These are phyloP conservation scores for Opeltia flavorubescens DNA, from an alignment of 495 filamentous ascomycete species.

Conservation along the genomic window DNA sequence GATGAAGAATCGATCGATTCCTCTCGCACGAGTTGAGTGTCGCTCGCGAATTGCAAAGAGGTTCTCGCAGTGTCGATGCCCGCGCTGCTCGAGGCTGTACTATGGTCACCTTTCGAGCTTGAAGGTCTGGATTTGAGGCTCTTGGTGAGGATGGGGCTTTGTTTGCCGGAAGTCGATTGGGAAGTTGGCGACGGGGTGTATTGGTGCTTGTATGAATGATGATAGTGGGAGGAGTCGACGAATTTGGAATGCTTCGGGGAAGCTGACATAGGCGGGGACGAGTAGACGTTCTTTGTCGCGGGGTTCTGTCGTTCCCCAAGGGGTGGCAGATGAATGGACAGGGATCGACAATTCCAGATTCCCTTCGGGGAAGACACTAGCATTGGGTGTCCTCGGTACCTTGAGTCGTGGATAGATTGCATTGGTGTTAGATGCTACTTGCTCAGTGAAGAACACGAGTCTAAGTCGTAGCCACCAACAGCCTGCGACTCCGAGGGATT, in stretches of 20 bases:
- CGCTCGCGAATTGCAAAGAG: slow-evolving; percentile 7
- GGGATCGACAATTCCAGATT: slow-evolving; percentile 15
- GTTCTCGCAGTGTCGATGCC: slow-evolving; percentile 10
- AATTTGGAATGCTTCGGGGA: slow-evolving; percentile 15
- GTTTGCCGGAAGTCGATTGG: slow-evolving; percentile 7
- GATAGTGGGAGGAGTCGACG: slow-evolving; percentile 10
- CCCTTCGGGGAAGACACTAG: slow-evolving; percentile 15
- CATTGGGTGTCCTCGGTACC: slow-evolving; percentile 13
- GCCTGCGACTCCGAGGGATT: too few relatives aligned
- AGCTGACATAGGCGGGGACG: slow-evolving; percentile 19
- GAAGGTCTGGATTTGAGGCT: slow-evolving; percentile 10
- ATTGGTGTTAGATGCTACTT: slow-evolving; percentile 6
- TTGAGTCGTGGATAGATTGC: slow-evolving; percentile 11
- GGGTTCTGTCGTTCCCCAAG: slow-evolving; percentile 8
- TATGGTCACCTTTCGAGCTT: slow-evolving; percentile 10
- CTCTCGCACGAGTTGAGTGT: not conserved
- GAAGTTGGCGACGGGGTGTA: slow-evolving; percentile 10
- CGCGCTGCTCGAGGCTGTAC: slow-evolving; percentile 12
- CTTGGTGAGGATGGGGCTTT: slow-evolving; percentile 2
- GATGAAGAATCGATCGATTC: slow-evolving; percentile 13
- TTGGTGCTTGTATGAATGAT: slow-evolving; percentile 6
- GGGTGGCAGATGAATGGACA: slow-evolving; percentile 17
- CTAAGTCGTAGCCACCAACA: too few relatives aligned
- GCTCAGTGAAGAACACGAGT: too few relatives aligned
- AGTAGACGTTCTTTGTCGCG: slow-evolving; percentile 9